These are phyloP conservation scores for Massariosphaeria phaeospora DNA, from an alignment of 495 filamentous ascomycete genomes.

Conservation along the genomic window DNA sequence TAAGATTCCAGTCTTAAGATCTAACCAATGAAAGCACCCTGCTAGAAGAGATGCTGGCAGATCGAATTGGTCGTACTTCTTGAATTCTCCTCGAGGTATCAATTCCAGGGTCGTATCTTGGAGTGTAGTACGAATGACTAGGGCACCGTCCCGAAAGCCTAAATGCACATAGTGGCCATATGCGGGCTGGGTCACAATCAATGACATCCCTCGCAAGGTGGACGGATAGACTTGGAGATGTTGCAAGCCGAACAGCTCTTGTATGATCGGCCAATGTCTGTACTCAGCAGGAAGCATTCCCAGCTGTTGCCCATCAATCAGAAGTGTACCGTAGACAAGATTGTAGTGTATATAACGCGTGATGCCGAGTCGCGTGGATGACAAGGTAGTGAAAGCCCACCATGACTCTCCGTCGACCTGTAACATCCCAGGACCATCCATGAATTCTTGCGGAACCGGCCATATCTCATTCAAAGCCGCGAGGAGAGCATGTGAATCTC, in stretches of 20 bases:
- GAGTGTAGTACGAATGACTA: constrained; percentile 41
- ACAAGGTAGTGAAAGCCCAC: constrained; percentile 38
- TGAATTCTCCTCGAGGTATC: constrained; percentile 38
- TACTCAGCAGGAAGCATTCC: constrained; percentile 47
- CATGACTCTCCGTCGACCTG: background rate
- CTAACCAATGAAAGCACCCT: constrained; percentile 33
- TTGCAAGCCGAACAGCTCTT: constrained; percentile 49
- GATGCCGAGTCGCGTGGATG: constrained; percentile 11
- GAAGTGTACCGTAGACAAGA: constrained; percentile 46
- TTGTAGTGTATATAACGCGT: constrained; percentile 44
- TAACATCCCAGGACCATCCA: constrained; percentile 8
- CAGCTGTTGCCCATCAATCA: constrained; percentile 47
- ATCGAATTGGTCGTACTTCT: constrained; percentile 11
- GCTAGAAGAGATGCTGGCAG: constrained; percentile 31
- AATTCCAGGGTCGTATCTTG: constrained; percentile 36
- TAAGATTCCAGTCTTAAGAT: constrained; percentile 33
- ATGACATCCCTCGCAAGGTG: constrained; percentile 44
- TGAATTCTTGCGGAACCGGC: constrained; percentile 28
- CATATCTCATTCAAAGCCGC: constrained; percentile 20
- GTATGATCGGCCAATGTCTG: constrained; percentile 38
- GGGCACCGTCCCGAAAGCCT: constrained; percentile 40
- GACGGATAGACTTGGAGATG: constrained; percentile 47
- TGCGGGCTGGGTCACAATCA: constrained; percentile 32
- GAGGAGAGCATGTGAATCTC: background rate
- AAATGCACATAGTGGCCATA: constrained; percentile 47